These are phyloP conservation scores for Jaltomata sinuosa DNA, from an alignment of 257 asterid genomes.

Conservation along the genomic window DNA sequence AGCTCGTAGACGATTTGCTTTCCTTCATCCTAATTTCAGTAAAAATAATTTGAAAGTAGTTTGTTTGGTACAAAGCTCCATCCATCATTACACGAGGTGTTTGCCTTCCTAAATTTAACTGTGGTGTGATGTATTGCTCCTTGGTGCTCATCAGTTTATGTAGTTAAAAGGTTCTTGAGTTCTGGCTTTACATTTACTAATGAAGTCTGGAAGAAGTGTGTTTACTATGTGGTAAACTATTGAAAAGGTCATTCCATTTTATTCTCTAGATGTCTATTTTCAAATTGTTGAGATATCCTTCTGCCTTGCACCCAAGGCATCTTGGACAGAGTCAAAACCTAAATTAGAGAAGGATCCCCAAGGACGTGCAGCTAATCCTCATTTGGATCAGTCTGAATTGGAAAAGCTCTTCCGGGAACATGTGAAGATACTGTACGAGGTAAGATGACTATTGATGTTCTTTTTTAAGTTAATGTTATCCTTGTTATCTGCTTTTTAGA, in stretches of 20 bases:
- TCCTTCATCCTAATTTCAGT: background rate
- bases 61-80: background rate
- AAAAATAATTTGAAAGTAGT: background rate
- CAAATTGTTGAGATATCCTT: background rate
- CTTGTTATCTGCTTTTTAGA: background rate
- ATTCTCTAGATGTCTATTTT: background rate
- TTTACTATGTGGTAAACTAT: background rate
- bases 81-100: background rate
- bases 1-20: background rate
- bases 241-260: background rate
- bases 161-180: background rate
- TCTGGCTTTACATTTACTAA: background rate
- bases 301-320: slow-evolving; percentile 45
- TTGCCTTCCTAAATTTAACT: background rate
- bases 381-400: slow-evolving; percentile 71
- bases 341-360: slow-evolving; percentile 98
- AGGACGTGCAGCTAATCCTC: slow-evolving; percentile 81
- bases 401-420: slow-evolving; percentile 97
- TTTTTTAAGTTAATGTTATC: background rate
- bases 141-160: background rate
- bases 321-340: slow-evolving; percentile 87
- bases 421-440: slow-evolving; percentile 73
- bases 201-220: background rate
- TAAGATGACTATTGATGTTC: slow-evolving; percentile 13
- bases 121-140: background rate